Base-by-base conservation (phyloP, 257 asterid species). In the Anisodus tanguticus region DNA sequence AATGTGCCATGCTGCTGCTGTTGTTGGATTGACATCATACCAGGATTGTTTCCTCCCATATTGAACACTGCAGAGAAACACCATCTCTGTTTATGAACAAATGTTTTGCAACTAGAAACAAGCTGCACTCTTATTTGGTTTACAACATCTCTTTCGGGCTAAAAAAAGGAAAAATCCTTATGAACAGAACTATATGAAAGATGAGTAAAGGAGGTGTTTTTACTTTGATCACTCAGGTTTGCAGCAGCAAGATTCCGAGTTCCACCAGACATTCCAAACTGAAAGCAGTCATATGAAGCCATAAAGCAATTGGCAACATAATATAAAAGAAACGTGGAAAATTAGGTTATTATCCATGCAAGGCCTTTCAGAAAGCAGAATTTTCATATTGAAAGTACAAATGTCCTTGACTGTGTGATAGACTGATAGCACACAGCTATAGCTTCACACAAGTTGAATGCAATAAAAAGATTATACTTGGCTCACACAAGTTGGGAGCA, bases 161-260 rank as follows among this genome's bases (percentile, higher is more conserved):
- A 67, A 19, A 63, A 19, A 68, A 19, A 26, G 51, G 76, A 67
- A 55, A 22, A 37, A 68, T 58, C 55, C n/a, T 45, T 9, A 79
- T 35, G 51, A 62, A 57, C 35, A 41, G 10, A 80, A 47, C 45
- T 45, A 54, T 74, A 81, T 31, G 41, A 37, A 35, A 84, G 43
- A 45, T 9, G 70, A 69, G 43, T 71, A 66, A 81, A 60, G 84
- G 84, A 8, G 68, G 43, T 35, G 81, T 22, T 60, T 90, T 11
- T 93, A 94, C 99, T 94, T 90, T 94, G 99, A 84, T 95, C 99
- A 70, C 91, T 90, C 85, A 93, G 89, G 82, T 85, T 95, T 83
- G 92, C 97, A 82, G 97, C 77, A 86, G 97, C 89, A 79, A 95
- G 93, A 86, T 88, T 86, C 86, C 99, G 92, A 79, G 84, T 91